phyloP scores from a whole-genome alignment of 1,284 basidiomycete species.

The Exobasidium rhododendri region DNA sequence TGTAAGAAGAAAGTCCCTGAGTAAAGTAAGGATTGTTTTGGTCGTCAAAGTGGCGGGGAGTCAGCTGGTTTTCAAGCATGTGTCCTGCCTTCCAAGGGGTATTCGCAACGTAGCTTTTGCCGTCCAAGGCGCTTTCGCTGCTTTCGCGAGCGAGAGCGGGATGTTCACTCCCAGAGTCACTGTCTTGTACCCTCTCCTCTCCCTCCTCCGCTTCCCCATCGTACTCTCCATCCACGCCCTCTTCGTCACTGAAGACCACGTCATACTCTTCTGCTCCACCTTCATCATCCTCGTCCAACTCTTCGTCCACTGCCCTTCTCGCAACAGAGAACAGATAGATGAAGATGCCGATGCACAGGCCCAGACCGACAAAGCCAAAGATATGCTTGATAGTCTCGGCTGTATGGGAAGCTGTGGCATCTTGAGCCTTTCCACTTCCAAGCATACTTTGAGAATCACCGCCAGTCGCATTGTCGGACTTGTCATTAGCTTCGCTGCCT shows the following conservation, averaged over 20 bases:
- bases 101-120: background rate
- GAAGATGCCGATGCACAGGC: conserved; percentile 71
- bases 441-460: background rate
- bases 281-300: conserved; percentile 60
- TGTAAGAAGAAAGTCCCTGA: background rate
- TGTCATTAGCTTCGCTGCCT: background rate
- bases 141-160: background rate
- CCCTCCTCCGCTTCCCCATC: no score
- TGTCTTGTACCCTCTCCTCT: background rate
- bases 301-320: conserved; percentile 73
- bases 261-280: conserved; percentile 9
- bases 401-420: conserved; percentile 25
- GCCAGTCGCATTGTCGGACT: background rate
- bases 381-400: conserved; percentile 63
- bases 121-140: background rate
- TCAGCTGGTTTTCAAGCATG: background rate
- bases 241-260: background rate
- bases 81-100: background rate
- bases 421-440: conserved; percentile 36
- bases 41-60: background rate
- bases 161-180: background rate
- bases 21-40: background rate
- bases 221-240: conserved; percentile 9
- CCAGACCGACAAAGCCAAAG: conserved; percentile 69
- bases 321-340: conserved; percentile 76